phyloP scores from a whole-genome alignment of 164 flowering plant species.

The Saururus chinensis region DNA sequence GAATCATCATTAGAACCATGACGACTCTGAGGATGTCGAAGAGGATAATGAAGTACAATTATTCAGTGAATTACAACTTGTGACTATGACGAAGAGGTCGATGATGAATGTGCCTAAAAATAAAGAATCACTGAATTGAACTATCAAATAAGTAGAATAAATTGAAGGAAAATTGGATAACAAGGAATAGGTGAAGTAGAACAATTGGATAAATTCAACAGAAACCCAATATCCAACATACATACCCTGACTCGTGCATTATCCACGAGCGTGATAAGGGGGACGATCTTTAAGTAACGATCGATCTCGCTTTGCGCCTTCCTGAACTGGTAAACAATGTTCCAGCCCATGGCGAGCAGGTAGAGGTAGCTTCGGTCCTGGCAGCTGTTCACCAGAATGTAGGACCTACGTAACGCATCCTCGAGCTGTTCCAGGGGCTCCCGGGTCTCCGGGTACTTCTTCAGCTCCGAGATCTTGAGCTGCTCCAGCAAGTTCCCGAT shows the following conservation, averaged over 20 bases:
- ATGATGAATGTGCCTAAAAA: no score
- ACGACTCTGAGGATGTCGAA: no score
- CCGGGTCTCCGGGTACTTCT: conserved; percentile 79
- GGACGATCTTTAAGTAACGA: conserved; percentile 67
- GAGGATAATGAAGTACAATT: no score
- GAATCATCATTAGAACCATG: no score
- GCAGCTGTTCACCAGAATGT: conserved; percentile 77
- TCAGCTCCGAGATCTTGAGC: conserved; percentile 82
- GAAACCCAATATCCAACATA: not conserved
- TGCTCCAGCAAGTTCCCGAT: conserved; percentile 87
- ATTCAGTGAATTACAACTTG: no score
- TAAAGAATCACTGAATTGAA: no score
- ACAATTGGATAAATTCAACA: not conserved
- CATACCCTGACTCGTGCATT: conserved; percentile 83
- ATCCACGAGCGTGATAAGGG: conserved; percentile 86
- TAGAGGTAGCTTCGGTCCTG: conserved; percentile 89
- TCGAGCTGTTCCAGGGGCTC: conserved; percentile 95
- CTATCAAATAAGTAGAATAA: not conserved
- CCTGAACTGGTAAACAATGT: conserved; percentile 86
- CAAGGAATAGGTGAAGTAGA: not conserved
- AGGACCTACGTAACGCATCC: conserved; percentile 83
- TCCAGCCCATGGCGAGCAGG: conserved; percentile 94
- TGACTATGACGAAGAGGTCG: no score
- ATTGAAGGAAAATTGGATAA: no score
- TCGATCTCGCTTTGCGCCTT: conserved; percentile 88